Base-by-base conservation (phyloP, 129 eudicot species). In the Flaveria linearis region DNA sequence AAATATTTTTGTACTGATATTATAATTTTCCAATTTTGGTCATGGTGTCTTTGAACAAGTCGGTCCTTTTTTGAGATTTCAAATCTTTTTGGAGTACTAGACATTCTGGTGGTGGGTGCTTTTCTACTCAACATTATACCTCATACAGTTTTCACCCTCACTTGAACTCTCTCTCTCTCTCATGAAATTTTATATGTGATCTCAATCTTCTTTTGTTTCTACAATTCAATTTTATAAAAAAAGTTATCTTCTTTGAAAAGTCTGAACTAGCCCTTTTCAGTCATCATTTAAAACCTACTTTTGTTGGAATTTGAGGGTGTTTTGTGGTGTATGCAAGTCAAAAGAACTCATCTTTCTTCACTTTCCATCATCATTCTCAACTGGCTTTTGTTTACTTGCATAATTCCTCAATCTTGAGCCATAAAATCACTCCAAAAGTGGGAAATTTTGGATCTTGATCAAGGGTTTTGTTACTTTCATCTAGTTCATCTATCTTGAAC, bases 41-140 rank as follows among this genome's bases (percentile, higher is more conserved):
- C 41, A 36, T 5, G 8, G 8, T 36, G 41, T 36, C 41, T 36
- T 36, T 36, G 7, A 36, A 36, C 7, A 36, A 36, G 7, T 36
- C 41, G 7, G 75, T 81, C 73, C 76, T 76, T 84, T 71, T 82
- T 56, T 25, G 78, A 72, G 71, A 79, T 85, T 84, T 75, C 60
- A 76, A 61, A 73, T 80, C 81, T 70, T 81, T 64, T 73, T 81
- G 78, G 83, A 82, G 82, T 78, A 78, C 76, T 70, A 76, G 81
- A 81, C 76, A 80, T 78, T 63, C 77, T 74, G 58, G 53, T 80
- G 85, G 61, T 75, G 73, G 60, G 81, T 78, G 78, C 81, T 82
- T 86, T 82, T 75, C 77, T 49, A 75, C 51, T 43, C 81, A 82
- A 75, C 36, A 77, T 36, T 76, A 75, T 51, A 69, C 68, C 49